Conservation (phyloP, 129 eudicot genomes). For the Lactuca saligna region DNA sequence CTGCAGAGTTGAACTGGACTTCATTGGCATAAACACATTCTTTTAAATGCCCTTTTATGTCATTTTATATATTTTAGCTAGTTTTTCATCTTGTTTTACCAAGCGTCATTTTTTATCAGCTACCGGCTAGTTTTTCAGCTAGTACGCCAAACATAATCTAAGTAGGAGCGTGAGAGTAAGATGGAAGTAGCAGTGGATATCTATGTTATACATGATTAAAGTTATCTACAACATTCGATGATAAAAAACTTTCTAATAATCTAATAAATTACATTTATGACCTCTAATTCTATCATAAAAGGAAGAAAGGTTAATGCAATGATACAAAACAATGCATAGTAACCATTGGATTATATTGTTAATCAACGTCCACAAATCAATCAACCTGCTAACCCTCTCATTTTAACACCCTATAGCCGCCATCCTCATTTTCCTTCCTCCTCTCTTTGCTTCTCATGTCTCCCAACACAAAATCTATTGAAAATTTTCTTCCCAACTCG, state of each 20-base stretch:
- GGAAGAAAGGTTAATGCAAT: conserved; percentile 5
- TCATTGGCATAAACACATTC: too few species aligned
- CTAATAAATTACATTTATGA: neutral
- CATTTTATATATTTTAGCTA: too few species aligned
- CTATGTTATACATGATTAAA: neutral
- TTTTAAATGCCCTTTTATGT: too few species aligned
- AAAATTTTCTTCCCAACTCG: conserved; percentile 14
- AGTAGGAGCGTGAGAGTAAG: too few species aligned
- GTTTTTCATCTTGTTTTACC: too few species aligned
- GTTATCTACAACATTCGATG: neutral
- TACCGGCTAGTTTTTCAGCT: too few species aligned
- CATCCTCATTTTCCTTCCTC: too few species aligned
- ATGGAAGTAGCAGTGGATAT: too few species aligned
- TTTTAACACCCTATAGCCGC: conserved; percentile 14
- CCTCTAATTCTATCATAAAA: conserved; percentile 4
- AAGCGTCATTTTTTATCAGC: too few species aligned
- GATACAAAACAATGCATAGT: neutral
- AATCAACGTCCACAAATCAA: conserved; percentile 38
- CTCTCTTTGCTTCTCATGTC: conserved; percentile 22
- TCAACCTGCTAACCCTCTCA: conserved; percentile 22
- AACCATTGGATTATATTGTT: conserved; percentile 29
- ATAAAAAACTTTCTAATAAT: neutral
- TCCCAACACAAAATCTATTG: conserved; percentile 19
- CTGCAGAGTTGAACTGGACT: too few species aligned
- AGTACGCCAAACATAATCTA: too few species aligned